These are phyloP conservation scores for Alternaria atra DNA, from an alignment of 2,329 filamentous ascomycete genomes.

Conservation along the genomic window DNA sequence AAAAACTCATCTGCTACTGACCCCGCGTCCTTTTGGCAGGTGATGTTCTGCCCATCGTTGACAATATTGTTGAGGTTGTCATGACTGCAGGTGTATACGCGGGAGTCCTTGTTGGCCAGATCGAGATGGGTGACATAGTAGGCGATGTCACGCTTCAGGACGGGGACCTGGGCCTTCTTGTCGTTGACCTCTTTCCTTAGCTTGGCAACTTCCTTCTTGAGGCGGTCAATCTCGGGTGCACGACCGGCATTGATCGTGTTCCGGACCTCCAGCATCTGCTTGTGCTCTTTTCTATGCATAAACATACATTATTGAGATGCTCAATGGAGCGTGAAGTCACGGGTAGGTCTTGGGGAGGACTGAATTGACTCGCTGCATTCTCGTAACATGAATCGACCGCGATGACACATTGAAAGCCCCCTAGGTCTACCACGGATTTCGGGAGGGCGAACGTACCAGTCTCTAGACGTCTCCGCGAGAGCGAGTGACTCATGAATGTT, in stretches of 20 bases:
- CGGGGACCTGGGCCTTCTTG: not conserved
- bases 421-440: too few relatives aligned
- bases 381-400: too few relatives aligned
- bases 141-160: not conserved
- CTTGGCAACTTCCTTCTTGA: not conserved
- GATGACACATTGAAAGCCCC: too few relatives aligned
- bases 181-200: not conserved
- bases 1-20: not conserved
- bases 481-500: not conserved
- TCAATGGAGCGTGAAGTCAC: not conserved
- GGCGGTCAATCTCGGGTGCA: not conserved
- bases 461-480: not conserved
- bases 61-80: not conserved
- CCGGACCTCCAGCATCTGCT: not conserved
- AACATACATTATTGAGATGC: not conserved
- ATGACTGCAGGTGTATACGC: slow-evolving; percentile 18
- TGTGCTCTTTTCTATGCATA: not conserved
- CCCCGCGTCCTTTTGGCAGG: not conserved
- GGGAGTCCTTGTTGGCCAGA: not conserved
- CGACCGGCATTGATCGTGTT: not conserved
- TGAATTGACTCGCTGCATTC: too few relatives aligned
- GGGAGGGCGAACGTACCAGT: not conserved
- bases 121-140: slow-evolving; percentile 15
- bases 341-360: not conserved
- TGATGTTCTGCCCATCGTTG: not conserved